Evolutionary conservation across 1,284 basidiomycete genomes (phyloP).

Genomic region (Exobasidium rhododendri): DNA sequence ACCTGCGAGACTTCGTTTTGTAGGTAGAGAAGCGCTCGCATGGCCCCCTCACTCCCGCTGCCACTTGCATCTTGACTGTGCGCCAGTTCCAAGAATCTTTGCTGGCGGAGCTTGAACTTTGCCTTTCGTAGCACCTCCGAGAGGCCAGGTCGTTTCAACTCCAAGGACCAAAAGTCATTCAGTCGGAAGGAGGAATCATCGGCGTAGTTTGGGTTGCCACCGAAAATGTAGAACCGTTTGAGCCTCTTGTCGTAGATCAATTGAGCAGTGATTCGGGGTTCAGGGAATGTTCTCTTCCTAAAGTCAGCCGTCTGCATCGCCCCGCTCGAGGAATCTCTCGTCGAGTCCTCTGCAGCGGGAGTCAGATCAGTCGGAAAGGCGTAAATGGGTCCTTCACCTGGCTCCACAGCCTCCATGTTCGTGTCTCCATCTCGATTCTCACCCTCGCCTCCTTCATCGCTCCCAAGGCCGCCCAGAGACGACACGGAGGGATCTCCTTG

Average conservation of each 20-base stretch:
- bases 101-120: conserved; percentile 53
- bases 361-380: not conserved
- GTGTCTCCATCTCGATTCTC: conserved; percentile 29
- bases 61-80: conserved; percentile 5
- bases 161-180: conserved; percentile 53
- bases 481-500: conserved; percentile 21
- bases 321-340: not conserved
- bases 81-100: conserved; percentile 48
- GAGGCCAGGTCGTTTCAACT: conserved; percentile 43
- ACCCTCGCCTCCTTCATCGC: conserved; percentile 16
- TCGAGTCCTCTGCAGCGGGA: not conserved
- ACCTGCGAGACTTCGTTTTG: conserved; percentile 53
- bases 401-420: conserved; percentile 19
- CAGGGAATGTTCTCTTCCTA: conserved; percentile 26
- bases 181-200: conserved; percentile 29
- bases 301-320: not conserved
- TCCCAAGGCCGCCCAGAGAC: not conserved
- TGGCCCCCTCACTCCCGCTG: conserved; percentile 22
- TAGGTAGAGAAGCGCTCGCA: conserved; percentile 53
- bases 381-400: conserved; percentile 10
- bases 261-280: conserved; percentile 46
- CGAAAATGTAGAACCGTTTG: conserved; percentile 53
- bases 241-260: conserved; percentile 51
- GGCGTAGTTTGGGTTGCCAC: conserved; percentile 49
- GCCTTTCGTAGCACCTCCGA: conserved; percentile 49